Base-by-base conservation (phyloP, 345 rosid genomes). In the Ceriops decandra region DNA sequence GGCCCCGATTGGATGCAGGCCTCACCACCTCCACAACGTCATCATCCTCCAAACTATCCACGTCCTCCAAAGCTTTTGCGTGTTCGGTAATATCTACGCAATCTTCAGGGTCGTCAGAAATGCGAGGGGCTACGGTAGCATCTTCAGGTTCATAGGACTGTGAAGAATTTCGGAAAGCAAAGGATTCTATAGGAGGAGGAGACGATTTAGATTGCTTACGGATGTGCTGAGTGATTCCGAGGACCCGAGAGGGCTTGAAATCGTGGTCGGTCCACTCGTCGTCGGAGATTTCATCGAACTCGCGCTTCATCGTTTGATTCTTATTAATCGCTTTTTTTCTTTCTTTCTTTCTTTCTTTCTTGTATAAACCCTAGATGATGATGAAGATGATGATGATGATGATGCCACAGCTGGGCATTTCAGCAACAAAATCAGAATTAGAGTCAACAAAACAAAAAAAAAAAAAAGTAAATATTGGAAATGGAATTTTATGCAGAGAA, bases 221-320 rank as follows among this genome's bases (percentile, higher is more conserved):
- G 38, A 5, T 20, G 13, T 51, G 49, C 49, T 42, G 33, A 22
- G 73, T 20, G 49, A 62, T 8, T 74, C 81, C 79, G 68, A 91
- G 85, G 46, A 90, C 86, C 11, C 92, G 93, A 17, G 97, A 95
- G 30, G 98, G 82, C 74, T 87, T 83, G 81, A 90, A 95, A 36
- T 89, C 81, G 80, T 84, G 85, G 22, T 77, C 71, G 28, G 80
- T 84, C 99, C 99, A 95, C 75, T 95, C 97, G 46, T 90, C 97
- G 66, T 91, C 99, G 16, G 99, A 83, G 83, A 95, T 90, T 79
- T 95, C 98, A 6, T 80, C 82, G 76, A 86, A 88, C 56, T 56
- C 86, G 63, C 93, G 90, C 80, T 85, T 90, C 96, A 90, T 87
- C 68, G 0, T 67, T 20, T 3, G 24, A 22, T 24, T 15, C 30